Percentiles rank a stretch among this genome's conserved stretches.
phyloP scores from a whole-genome alignment of 1,284 basidiomycete genomes.

The Kwoniella shivajii region DNA sequence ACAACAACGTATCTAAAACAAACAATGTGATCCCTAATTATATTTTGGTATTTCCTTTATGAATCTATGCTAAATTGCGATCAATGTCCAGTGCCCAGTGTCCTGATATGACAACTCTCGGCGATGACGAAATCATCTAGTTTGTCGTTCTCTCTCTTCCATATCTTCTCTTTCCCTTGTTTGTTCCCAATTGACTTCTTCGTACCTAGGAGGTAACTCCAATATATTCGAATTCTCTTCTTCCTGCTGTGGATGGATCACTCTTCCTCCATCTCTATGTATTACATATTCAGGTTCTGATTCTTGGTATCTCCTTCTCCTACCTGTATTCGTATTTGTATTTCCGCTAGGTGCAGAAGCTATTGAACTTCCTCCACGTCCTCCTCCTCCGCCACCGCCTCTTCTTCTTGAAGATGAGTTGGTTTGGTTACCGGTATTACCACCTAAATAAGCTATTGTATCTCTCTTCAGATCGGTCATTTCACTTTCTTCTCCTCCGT shows the following conservation, averaged over 20 bases:
- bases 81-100: no score
- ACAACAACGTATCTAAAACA: no score
- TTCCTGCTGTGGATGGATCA: conserved; percentile 3
- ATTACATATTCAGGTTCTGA: conserved; percentile 41
- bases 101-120: no score
- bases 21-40: no score
- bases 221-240: conserved; percentile 19
- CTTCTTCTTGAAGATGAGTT: conserved; percentile 2
- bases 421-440: neutral
- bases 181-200: conserved; percentile 46
- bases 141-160: conserved; percentile 12
- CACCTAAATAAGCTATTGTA: conserved; percentile 33
- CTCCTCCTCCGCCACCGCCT: neutral
- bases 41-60: no score
- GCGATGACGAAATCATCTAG: no score
- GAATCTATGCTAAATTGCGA: no score
- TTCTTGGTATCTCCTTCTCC: conserved; percentile 18
- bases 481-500: conserved; percentile 23
- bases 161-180: conserved; percentile 17
- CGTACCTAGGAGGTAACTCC: conserved; percentile 51
- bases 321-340: neutral
- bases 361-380: neutral
- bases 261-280: conserved; percentile 47
- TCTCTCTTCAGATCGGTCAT: conserved; percentile 45
- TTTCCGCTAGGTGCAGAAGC: neutral